Base-by-base conservation (phyloP, 2,329 filamentous ascomycete genomes). In the Hypoxylon sp. region DNA sequence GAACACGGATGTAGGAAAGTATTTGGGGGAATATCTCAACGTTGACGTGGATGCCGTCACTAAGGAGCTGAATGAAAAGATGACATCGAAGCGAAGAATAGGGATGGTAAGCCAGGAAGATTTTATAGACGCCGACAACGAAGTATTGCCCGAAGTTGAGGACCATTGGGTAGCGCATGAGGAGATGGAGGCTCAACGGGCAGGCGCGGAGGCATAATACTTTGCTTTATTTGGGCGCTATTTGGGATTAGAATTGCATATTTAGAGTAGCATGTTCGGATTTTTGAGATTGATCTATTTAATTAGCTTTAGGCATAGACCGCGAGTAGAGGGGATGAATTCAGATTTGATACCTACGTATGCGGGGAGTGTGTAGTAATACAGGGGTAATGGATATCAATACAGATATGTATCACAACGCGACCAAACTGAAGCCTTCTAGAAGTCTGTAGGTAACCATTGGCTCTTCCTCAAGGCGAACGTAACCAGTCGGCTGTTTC, bases 1-100 rank as follows among this genome's bases (percentile, higher is more conserved):
- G 83, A 99, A 99, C 78, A 98, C 91, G 0, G 94, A 98, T 27
- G 87, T 99, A 0, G 96, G 96, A 35, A 83, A 87, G 48, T 99
- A 98, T 79, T 81, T 99, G 64, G 84, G 89, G 6, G 83, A 89
- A 7, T 99, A 96, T 76, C 86, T 99, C 0, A 87, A 88, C 53
- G 88, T 98, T 1, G 91, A 98, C 76, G 88, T 97, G 1, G 87
- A 93, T 1, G 84, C 85, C 32, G 89, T 98, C 61, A 98, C 94
- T 0, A 83, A 88, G 75, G 90, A 96, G 79, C 82, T 99, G 48
- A 87, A 84, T 73, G 81, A 89, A 69, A 89, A 89, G 81, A 75
- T 80, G 76, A 67, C 73, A 62, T 71, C 71, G 29, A 73, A 70
- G 47, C 61, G 62, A 44, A 65, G n/a, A 15, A 32, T 69, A 13